A percentile compares a stretch with the other conserved stretches of the same genome.
These are phyloP conservation scores for Beta corolliflora DNA, from an alignment of 179 eudicot species.

Conservation along the genomic window DNA sequence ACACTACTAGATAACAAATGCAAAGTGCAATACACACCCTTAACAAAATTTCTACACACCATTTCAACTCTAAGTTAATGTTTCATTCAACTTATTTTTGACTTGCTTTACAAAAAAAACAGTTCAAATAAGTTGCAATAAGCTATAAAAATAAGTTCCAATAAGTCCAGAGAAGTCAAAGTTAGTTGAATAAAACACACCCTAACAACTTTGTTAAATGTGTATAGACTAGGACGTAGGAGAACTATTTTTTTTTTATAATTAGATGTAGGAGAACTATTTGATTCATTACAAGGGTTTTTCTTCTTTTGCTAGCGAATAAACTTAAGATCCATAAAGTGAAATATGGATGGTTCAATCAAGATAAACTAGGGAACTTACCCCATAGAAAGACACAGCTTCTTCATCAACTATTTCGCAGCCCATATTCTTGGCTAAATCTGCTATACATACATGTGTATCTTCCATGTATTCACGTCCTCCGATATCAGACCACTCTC, in stretches of 20 bases:
- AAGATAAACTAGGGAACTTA: constrained; percentile 42
- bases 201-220: not conserved
- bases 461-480: constrained; percentile 83
- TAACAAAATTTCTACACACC: not conserved
- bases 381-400: constrained; percentile 90
- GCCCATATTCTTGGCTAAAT: constrained; percentile 72
- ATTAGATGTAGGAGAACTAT: no score
- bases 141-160: no score
- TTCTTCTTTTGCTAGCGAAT: not conserved
- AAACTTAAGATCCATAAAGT: not conserved
- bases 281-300: not conserved
- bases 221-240: not conserved
- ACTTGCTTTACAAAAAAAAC: no score
- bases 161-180: no score
- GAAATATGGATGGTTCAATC: not conserved
- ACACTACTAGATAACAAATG: not conserved
- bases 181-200: not conserved
- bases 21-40: not conserved
- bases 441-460: constrained; percentile 78
- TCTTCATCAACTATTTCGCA: constrained; percentile 43
- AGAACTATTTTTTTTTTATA: not conserved
- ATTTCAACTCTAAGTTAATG: not conserved
- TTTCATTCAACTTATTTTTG: no score
- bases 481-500: constrained; percentile 95
- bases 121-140: no score